Evolutionary conservation across 305 asterid genomes (phyloP).

Genomic region (Rubia peregrina): DNA sequence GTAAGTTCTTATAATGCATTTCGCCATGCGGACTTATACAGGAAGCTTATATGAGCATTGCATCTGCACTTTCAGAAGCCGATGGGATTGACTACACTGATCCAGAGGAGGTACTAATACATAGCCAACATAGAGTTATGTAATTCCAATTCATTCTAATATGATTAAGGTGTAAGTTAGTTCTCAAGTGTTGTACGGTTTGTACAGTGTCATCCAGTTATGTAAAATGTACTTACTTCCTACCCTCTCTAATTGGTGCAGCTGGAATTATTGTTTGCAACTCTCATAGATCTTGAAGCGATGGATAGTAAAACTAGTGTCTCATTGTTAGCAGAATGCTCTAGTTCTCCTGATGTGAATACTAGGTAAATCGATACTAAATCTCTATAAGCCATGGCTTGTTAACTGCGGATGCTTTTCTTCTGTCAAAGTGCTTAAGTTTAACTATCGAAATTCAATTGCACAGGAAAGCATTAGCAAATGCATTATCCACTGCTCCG

Average conservation of each 20-base stretch:
- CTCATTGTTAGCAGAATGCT: constrained; percentile 76
- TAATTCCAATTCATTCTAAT: not conserved
- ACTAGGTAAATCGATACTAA: constrained; percentile 48
- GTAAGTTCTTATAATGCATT: constrained; percentile 6
- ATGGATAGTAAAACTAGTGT: constrained; percentile 95
- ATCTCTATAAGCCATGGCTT: not conserved
- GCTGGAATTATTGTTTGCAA: constrained; percentile 81
- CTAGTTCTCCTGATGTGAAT: constrained; percentile 83
- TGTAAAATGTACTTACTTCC: constrained; percentile 5
- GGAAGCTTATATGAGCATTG: constrained; percentile 88
- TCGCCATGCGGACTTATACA: constrained; percentile 19
- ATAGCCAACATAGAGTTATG: not conserved
- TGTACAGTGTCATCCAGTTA: no score
- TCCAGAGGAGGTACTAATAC: constrained; percentile 78
- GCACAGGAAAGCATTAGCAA: constrained; percentile 80
- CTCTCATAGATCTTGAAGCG: constrained; percentile 93
- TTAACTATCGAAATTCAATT: not conserved
- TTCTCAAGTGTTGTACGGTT: not conserved
- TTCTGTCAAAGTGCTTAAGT: not conserved
- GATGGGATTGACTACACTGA: constrained; percentile 90
- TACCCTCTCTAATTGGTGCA: constrained; percentile 30
- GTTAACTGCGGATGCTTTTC: not conserved
- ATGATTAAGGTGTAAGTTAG: not conserved
- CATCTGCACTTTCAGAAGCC: constrained; percentile 94
- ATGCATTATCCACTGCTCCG: constrained; percentile 86